Base-by-base conservation (phyloP, 2,329 filamentous ascomycete species). In the Fusarium robinianum region DNA sequence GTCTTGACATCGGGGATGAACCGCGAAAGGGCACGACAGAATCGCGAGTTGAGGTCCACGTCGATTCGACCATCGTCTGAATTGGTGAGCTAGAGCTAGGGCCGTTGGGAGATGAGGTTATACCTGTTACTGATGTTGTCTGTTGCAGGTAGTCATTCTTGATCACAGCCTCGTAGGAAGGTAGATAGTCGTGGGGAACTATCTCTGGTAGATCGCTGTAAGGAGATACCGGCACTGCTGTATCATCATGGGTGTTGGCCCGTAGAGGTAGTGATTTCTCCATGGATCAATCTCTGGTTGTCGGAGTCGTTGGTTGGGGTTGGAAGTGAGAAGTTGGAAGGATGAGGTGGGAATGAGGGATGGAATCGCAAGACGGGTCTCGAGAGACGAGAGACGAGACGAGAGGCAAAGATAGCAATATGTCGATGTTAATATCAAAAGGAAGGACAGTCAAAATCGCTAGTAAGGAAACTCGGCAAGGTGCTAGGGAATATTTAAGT, bases 1-100 rank as follows among this genome's bases (percentile, higher is more conserved):
- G 33, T 33, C 21, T 52, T 52, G 37, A 42, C 9, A 25, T 52
- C 49, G 33, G 46, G 49, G 22, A 49, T 52, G 34, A 52, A 49
- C 6, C 46, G 49, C 2, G 49, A 49, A n/a, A 52, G 49, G 11
- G 49, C 40, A 18, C 49, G 46, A 10, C 49, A 52, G 21, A 52
- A 49, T 12, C 46, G 47, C 2, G 49, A 49, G 38, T 46, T 46
- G 24, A 51, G 32, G 37, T 51, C 38, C 19, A 51, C 48, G 8
- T 52, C 46, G 26, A 52, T 30, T 3, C 38, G 49, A 16, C 49
- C 49, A n/a, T 49, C 46, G 6, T 41, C 49, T 52, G 25, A 12
- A 6, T 15, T 9, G n/a, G 7, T 44, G 6, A 51, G 31, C 11
- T 10, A 8, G 12, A 8, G 2, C 7, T 2, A 5, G 6, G 14